Conservation (phyloP, 2,329 filamentous ascomycete genomes). For the Microcyclospora tardicrescens region DNA sequence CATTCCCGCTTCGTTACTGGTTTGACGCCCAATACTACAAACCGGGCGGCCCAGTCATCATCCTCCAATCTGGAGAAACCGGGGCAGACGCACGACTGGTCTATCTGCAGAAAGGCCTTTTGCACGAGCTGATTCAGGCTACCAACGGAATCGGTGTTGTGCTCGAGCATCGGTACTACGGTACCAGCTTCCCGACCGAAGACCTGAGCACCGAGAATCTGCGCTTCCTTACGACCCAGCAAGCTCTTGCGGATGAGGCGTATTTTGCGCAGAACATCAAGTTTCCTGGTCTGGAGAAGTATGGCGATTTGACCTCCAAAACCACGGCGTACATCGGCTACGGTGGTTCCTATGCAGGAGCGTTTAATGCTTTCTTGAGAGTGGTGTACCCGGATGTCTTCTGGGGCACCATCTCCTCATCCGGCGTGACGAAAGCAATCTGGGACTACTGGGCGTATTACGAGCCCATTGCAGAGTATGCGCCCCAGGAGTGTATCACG, state of each 20-base stretch:
- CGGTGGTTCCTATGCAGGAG: conserved; percentile 73
- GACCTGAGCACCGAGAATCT: conserved; percentile 57
- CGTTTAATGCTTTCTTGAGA: conserved; percentile 63
- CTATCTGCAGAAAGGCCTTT: conserved; percentile 66
- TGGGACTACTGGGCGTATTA: conserved; percentile 57
- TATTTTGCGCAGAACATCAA: conserved; percentile 65
- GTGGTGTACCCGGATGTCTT: conserved; percentile 66
- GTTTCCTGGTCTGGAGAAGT: conserved; percentile 55
- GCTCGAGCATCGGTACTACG: conserved; percentile 81
- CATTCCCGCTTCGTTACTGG: conserved; percentile 67
- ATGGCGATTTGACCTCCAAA: conserved; percentile 49
- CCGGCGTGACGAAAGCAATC: conserved; percentile 65
- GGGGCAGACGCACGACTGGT: conserved; percentile 48
- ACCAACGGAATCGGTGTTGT: conserved; percentile 66
- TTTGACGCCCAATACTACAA: conserved; percentile 67
- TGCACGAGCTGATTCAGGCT: conserved; percentile 55
- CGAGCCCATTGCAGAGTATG: conserved; percentile 44
- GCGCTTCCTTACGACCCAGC: conserved; percentile 72
- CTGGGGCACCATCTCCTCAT: conserved; percentile 68
- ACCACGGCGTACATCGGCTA: conserved; percentile 64
- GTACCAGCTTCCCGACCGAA: conserved; percentile 54
- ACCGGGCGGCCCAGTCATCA: conserved; percentile 66
- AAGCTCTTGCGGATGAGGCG: conserved; percentile 66
- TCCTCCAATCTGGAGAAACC: conserved; percentile 62
- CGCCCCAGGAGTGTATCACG: conserved; percentile 49